These are phyloP conservation scores for Jaapia argillacea DNA, from an alignment of 768 basidiomycete species.

Conservation along the genomic window DNA sequence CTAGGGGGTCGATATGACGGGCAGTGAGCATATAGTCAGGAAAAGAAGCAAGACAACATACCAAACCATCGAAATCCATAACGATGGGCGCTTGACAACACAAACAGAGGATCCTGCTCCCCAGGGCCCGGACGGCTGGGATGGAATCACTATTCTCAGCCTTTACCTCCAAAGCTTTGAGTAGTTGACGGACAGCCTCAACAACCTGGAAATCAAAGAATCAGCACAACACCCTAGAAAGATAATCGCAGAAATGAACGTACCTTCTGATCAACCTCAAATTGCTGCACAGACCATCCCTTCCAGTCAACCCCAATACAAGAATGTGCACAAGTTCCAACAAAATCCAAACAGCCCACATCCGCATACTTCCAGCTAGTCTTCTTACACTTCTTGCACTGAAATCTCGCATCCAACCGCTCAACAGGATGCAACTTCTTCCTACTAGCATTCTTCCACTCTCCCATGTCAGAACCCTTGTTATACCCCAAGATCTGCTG, in stretches of 20 bases:
- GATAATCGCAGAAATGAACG: neutral
- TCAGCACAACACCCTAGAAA: neutral
- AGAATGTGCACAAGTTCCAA: neutral
- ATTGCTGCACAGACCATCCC: neutral
- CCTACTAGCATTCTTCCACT: neutral
- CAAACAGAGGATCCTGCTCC: neutral
- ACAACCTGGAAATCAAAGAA: neutral
- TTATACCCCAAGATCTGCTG: neutral
- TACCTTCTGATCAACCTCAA: neutral
- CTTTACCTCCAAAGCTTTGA: neutral
- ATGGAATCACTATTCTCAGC: neutral
- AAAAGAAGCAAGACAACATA: neutral
- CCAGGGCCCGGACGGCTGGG: neutral
- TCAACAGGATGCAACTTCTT: neutral
- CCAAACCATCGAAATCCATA: neutral
- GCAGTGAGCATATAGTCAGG: neutral
- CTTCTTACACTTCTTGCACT: neutral
- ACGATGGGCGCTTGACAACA: neutral
- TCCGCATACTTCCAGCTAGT: neutral
- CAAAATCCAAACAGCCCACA: neutral
- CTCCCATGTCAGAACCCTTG: no score
- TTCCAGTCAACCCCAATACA: neutral
- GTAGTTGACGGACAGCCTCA: neutral
- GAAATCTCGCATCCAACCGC: neutral
- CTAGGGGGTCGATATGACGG: neutral